Evolutionary conservation across 163 green algal genomes (phyloP), one percentile per base, ranked within the genome.

Genomic region (Scenedesmus sp.): DNA sequence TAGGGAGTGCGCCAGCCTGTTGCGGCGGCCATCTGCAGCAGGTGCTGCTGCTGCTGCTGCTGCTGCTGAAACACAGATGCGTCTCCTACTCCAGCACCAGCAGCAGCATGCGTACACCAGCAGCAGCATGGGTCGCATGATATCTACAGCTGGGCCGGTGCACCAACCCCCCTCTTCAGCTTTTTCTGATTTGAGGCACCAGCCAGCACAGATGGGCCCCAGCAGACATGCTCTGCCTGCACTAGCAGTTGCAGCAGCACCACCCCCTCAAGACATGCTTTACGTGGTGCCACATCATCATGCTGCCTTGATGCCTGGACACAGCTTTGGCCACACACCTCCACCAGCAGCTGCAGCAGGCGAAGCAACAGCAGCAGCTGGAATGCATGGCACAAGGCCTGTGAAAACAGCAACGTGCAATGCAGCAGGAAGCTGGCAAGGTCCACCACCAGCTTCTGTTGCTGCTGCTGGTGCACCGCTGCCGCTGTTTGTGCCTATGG

Each of bases 401-500:
- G 22, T n/a, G 7, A 70, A n/a, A 2, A 70, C 20, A 3, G 22
- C 20, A 3, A n/a, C 9, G 56, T 22, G 56, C 56, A 6, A 22
- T 76, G 61, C 61, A 76, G 61, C 30, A 1, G 30, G 61, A 4
- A 40, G 26, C 61, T 76, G 61, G 61, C 30, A 33, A 7, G 59
- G 30, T n/a, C 26, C 30, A 22, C 0, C 30, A 20, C 6, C 26
- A 18, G 13, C 61, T 18, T 2, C 61, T 72, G 30, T 30, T 76
- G 61, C 61, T 76, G 61, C 61, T 76, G 61, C 61, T 76, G 61
- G 5, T 51, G 44, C 30, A 35, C 18, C 33, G 10, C 24, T 30
- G 10, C 6, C 46, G 9, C 46, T 72, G 42, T 72, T 86, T 86
- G 81, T 86, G 30, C 81, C 81, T 49, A 49, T 86, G 49, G 44